phyloP scores from a whole-genome alignment of 1,139 yeast species.

The Nadsonia commutata region DNA sequence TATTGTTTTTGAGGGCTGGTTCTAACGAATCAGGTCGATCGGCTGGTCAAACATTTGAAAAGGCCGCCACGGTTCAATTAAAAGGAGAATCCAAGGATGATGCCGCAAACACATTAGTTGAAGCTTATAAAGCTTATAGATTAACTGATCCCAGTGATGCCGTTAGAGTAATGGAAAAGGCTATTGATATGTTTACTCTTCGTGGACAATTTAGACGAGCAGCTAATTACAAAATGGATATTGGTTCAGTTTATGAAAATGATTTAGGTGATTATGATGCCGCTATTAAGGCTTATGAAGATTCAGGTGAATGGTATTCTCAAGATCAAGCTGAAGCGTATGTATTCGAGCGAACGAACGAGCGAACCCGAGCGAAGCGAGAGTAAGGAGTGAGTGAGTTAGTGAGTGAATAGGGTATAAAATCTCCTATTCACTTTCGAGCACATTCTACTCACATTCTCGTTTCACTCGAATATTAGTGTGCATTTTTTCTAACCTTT shows the following conservation, averaged over 20 bases:
- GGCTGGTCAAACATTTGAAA: conserved; percentile 76
- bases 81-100: conserved; percentile 74
- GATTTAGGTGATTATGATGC: conserved; percentile 48
- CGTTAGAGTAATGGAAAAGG: conserved; percentile 57
- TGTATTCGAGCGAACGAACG: too few species aligned
- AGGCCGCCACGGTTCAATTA: conserved; percentile 70
- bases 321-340: conserved; percentile 84
- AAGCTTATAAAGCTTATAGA: conserved; percentile 79
- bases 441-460: too few species aligned
- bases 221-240: conserved; percentile 83
- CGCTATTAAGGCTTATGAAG: conserved; percentile 71
- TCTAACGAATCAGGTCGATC: conserved; percentile 7
- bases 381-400: too few species aligned
- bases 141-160: conserved; percentile 64
- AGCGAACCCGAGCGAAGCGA: too few species aligned
- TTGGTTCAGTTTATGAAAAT: conserved; percentile 74
- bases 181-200: conserved; percentile 70
- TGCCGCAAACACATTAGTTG: conserved; percentile 80
- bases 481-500: conserved; percentile 4
- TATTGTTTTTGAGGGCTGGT: not conserved
- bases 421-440: too few species aligned
- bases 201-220: conserved; percentile 94
- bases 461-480: not conserved
- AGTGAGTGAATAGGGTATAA: too few species aligned
- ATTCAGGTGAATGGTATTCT: conserved; percentile 91